Conservation (phyloP, 306 rosid genomes). For the Phaseolus lunatus region DNA sequence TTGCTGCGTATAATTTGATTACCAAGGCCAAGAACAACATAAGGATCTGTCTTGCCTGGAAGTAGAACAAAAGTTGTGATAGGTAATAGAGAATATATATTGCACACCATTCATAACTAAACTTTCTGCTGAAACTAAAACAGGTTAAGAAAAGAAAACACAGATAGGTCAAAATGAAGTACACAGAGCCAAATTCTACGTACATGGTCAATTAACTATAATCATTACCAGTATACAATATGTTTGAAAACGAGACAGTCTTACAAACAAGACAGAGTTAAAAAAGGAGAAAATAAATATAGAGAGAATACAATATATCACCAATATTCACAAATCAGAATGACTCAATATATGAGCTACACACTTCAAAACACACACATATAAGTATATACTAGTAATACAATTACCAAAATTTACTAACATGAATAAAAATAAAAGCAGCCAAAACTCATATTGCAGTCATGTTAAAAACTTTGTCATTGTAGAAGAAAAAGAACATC, state of each 20-base stretch:
- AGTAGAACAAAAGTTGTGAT: background rate
- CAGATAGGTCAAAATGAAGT: background rate
- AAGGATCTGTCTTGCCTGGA: constrained; percentile 96
- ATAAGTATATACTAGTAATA: background rate
- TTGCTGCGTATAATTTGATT: constrained; percentile 91
- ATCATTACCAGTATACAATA: background rate
- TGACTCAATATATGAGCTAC: background rate
- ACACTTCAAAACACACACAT: too few relatives aligned
- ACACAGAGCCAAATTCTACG: background rate
- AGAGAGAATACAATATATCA: background rate
- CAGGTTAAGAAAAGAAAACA: background rate
- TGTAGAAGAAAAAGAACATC: background rate
- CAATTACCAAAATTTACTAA: background rate
- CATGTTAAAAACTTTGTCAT: background rate
- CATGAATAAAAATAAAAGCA: background rate
- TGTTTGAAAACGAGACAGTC: background rate
- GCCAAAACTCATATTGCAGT: background rate
- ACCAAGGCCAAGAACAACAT: constrained; percentile 81
- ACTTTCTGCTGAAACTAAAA: constrained; percentile 4
- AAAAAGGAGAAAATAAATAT: background rate
- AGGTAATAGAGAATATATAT: constrained; percentile 14
- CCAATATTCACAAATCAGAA: constrained; percentile 9
- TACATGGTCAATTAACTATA: background rate
- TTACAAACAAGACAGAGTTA: background rate
- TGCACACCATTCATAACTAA: background rate